phyloP scores from a whole-genome alignment of 2,329 filamentous ascomycete species.

The Clarireedia paspali region DNA sequence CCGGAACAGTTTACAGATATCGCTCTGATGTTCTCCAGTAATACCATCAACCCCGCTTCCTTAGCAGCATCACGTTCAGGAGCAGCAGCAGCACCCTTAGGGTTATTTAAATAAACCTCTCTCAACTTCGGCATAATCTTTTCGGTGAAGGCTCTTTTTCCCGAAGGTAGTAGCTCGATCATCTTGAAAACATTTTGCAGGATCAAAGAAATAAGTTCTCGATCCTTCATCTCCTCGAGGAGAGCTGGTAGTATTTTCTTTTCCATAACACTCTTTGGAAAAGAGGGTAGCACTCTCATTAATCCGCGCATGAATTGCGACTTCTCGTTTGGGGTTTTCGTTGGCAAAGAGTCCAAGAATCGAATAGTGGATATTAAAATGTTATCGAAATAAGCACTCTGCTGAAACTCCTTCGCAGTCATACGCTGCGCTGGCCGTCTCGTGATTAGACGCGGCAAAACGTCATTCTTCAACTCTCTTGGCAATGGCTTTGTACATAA shows the following conservation, averaged over 20 bases:
- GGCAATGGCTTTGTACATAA: conserved; percentile 73
- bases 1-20: conserved; percentile 77
- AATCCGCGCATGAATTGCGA: conserved; percentile 84
- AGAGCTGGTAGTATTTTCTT: conserved; percentile 87
- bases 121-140: conserved; percentile 78
- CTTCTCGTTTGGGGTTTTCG: conserved; percentile 88
- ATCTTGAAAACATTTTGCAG: conserved; percentile 92
- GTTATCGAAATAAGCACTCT: conserved; percentile 95
- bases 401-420: conserved; percentile 84
- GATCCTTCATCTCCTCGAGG: conserved; percentile 89
- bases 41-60: conserved; percentile 85
- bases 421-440: conserved; percentile 80
- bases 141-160: conserved; percentile 73
- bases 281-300: conserved; percentile 79
- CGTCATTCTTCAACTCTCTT: conserved; percentile 64
- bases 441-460: conserved; percentile 81
- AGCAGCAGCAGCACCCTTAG: conserved; percentile 28
- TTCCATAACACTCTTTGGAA: conserved; percentile 87
- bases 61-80: conserved; percentile 73
- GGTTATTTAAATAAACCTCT: conserved; percentile 67
- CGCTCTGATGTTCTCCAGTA: conserved; percentile 73
- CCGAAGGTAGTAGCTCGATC: conserved; percentile 67
- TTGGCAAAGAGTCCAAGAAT: conserved; percentile 84
- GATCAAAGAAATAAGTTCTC: conserved; percentile 75
- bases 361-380: conserved; percentile 93